phyloP scores from a whole-genome alignment of 805 yeast genomes.

The Yamadazyma endophytica region DNA sequence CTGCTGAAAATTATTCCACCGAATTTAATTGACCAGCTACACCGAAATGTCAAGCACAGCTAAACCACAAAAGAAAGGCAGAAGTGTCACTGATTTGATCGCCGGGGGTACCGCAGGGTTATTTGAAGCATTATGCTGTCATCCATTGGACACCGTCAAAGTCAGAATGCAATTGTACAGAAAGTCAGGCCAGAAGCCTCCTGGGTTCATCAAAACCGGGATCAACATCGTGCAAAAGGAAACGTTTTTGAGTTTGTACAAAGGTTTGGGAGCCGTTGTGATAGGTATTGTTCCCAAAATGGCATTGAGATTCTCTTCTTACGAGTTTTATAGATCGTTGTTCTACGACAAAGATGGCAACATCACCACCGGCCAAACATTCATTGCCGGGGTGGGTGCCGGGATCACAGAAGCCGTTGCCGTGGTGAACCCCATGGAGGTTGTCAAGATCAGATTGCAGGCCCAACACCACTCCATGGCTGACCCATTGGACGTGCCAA shows the following conservation, averaged over 20 bases:
- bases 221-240: conserved; percentile 71
- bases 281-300: conserved; percentile 97
- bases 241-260: conserved; percentile 80
- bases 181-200: conserved; percentile 68
- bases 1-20: not conserved
- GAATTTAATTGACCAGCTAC: no score
- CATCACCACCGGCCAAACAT: conserved; percentile 70
- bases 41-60: conserved; percentile 11
- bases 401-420: conserved; percentile 94
- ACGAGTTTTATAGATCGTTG: conserved; percentile 77
- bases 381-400: conserved; percentile 93
- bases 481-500: conserved; percentile 76
- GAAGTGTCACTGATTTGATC: conserved; percentile 58
- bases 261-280: conserved; percentile 95
- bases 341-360: conserved; percentile 61
- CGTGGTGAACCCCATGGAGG: conserved; percentile 97
- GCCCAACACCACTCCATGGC: conserved; percentile 90
- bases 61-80: conserved; percentile 27
- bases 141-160: conserved; percentile 96
- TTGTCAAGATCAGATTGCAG: conserved; percentile 91
- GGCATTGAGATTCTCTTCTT: conserved; percentile 95
- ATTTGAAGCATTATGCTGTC: conserved; percentile 96
- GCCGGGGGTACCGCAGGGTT: conserved; percentile 98
- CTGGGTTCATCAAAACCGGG: conserved; percentile 86
- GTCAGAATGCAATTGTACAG: conserved; percentile 93